Conservation (phyloP, 129 eudicot species). For the Lactuca sativa region DNA sequence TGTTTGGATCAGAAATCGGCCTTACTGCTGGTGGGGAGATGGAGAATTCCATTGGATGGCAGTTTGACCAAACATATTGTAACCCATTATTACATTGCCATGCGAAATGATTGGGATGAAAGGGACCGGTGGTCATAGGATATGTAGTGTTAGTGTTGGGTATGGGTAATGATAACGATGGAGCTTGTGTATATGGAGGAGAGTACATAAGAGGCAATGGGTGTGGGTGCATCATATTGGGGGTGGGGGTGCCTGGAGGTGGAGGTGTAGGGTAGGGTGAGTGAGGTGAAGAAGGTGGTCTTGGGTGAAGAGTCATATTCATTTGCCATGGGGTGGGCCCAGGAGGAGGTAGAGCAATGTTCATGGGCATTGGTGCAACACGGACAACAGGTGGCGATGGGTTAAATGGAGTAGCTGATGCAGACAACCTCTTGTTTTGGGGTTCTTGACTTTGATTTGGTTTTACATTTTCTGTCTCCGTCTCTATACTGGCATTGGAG, state of each 20-base stretch:
- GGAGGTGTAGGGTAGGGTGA: conserved; percentile 92
- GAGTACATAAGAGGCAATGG: conserved; percentile 83
- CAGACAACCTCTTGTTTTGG: conserved; percentile 72
- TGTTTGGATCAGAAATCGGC: conserved; percentile 45
- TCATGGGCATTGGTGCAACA: conserved; percentile 59
- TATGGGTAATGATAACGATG: conserved; percentile 42
- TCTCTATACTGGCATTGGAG: conserved; percentile 26
- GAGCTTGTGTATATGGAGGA: conserved; percentile 82
- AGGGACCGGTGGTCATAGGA: conserved; percentile 55
- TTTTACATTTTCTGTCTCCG: conserved; percentile 23
- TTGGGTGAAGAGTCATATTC: conserved; percentile 92
- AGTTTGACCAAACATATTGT: conserved; percentile 84
- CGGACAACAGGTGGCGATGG: conserved; percentile 72
- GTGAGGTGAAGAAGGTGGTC: conserved; percentile 68
- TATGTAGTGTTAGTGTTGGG: conserved; percentile 42
- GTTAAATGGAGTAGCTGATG: conserved; percentile 88
- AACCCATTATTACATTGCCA: conserved; percentile 75
- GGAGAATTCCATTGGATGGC: conserved; percentile 75
- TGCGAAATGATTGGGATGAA: conserved; percentile 76
- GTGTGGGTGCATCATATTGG: conserved; percentile 84
- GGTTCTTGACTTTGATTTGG: conserved; percentile 44
- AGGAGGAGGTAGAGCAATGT: conserved; percentile 52
- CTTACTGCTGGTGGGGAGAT: conserved; percentile 73
- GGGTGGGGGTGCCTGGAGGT: conserved; percentile 96
- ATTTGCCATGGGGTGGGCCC: conserved; percentile 81